Evolutionary conservation across 2,329 filamentous ascomycete genomes (phyloP).

Genomic region (Neoscytalidium dimidiatum): DNA sequence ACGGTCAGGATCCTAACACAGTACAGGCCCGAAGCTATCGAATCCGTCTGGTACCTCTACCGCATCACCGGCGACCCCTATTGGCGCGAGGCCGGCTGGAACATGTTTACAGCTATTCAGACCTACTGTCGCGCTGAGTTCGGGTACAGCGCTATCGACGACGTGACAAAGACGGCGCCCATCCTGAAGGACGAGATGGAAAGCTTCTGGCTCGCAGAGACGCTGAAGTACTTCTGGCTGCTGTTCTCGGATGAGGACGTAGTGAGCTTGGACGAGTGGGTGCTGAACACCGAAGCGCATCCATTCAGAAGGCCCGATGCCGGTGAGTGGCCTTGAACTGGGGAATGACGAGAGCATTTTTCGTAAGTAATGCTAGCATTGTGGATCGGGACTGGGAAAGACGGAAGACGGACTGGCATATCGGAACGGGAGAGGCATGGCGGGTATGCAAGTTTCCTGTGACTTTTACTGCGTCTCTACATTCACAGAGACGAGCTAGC

Average conservation of each 20-base stretch:
- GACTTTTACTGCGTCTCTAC: no score
- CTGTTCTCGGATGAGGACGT: slow-evolving; percentile 62
- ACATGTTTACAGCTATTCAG: slow-evolving; percentile 69
- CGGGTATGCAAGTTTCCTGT: no score
- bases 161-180: slow-evolving; percentile 59
- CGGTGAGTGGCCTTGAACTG: not conserved
- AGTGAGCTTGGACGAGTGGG: slow-evolving; percentile 66
- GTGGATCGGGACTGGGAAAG: no score
- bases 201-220: slow-evolving; percentile 73
- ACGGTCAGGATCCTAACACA: not conserved
- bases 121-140: slow-evolving; percentile 62
- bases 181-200: slow-evolving; percentile 65
- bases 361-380: no score
- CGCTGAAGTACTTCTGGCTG: slow-evolving; percentile 68
- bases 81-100: slow-evolving; percentile 71
- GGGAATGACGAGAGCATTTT: no score
- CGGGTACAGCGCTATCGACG: slow-evolving; percentile 66
- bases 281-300: slow-evolving; percentile 55
- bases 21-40: slow-evolving; percentile 69
- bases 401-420: no score
- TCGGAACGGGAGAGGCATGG: no score
- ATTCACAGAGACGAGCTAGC: no score
- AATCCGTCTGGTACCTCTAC: slow-evolving; percentile 78
- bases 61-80: slow-evolving; percentile 67
- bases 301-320: slow-evolving; percentile 37